Conservation (phyloP, 2,329 filamentous ascomycete species). For the Pestalotiopsis sp. region DNA sequence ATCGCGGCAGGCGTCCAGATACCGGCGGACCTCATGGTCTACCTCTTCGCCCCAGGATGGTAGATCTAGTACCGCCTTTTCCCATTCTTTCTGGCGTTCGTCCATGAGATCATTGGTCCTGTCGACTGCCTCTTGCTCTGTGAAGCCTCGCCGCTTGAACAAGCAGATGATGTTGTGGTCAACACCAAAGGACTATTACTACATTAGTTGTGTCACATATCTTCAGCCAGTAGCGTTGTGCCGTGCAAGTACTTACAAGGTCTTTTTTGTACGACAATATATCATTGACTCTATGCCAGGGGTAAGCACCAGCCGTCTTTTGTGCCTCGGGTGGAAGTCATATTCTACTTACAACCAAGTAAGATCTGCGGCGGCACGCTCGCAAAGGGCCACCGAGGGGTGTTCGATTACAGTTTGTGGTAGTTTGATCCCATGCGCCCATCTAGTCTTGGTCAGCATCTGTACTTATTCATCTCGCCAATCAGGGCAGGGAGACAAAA, state of each 20-base stretch:
- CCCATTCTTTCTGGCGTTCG: conserved; percentile 1
- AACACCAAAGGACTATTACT: neutral
- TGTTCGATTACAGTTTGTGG: neutral
- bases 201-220: neutral
- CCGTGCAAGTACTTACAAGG: neutral
- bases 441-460: neutral
- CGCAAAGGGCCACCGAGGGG: neutral
- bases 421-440: neutral
- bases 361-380: neutral
- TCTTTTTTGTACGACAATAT: conserved; percentile 8
- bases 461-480: neutral
- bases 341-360: conserved; percentile 2
- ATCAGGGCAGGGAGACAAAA: too few relatives aligned
- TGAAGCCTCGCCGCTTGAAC: neutral
- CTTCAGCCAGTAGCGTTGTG: too few relatives aligned
- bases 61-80: neutral
- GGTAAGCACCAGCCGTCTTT: too few relatives aligned
- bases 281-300: conserved; percentile 1
- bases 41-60: neutral
- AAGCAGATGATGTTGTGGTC: conserved; percentile 7
- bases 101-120: neutral
- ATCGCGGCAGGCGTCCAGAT: conserved; percentile 2
- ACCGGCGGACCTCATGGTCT: neutral
- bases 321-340: too few relatives aligned
- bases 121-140: conserved; percentile 1